Percentiles rank a stretch among this genome's conserved stretches.
Evolutionary conservation across 441 rosid genomes (phyloP).

Genomic region (Syzygium malaccense): DNA sequence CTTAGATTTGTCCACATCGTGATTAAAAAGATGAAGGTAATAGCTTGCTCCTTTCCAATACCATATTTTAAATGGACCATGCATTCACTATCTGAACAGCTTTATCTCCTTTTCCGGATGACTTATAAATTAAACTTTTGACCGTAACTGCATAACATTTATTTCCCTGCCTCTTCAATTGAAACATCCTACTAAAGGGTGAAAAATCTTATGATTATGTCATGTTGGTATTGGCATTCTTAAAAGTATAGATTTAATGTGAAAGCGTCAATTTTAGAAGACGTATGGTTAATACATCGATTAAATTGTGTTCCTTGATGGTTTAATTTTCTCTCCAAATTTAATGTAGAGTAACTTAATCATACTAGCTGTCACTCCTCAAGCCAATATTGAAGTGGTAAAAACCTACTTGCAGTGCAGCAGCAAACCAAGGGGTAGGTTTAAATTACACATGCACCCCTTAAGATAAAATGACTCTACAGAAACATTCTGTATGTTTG

Average conservation of each 20-base stretch:
- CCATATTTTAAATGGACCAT: slow-evolving; percentile 8
- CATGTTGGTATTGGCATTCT: not conserved
- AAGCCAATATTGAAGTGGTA: not conserved
- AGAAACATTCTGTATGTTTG: not conserved
- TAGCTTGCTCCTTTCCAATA: not conserved
- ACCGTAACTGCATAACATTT: not conserved
- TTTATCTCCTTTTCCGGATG: not conserved
- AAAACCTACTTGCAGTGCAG: not conserved
- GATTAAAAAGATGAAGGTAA: slow-evolving; percentile 4
- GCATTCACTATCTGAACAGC: slow-evolving; percentile 6
- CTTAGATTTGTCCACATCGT: slow-evolving; percentile 43
- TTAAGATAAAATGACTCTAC: not conserved
- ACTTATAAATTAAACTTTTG: not conserved
- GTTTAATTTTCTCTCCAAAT: not conserved
- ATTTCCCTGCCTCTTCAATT: not conserved
- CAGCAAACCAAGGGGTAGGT: not conserved
- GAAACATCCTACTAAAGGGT: not conserved
- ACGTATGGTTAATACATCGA: not conserved
- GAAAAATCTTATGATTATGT: not conserved
- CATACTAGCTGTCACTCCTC: not conserved
- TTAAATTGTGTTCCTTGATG: not conserved
- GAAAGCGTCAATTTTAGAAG: not conserved
- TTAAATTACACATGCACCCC: not conserved
- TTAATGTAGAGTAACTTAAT: not conserved
- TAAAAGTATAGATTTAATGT: not conserved